Conservation (phyloP, 768 basidiomycete species). For the Auriscalpium vulgare region DNA sequence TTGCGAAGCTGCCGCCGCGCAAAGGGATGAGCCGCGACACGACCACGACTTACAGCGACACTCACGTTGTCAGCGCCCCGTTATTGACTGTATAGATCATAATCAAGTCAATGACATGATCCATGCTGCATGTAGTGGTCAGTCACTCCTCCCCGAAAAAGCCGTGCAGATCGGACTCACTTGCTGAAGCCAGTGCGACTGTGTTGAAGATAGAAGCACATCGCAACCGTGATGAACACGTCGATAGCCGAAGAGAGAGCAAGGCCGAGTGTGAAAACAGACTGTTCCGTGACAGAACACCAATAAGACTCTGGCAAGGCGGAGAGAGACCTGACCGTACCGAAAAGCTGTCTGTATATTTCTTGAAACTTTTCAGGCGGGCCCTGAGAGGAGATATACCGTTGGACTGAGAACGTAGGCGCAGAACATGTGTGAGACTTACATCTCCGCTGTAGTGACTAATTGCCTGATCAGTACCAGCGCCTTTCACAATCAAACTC, state of each 20-base stretch:
- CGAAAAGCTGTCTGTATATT: background rate
- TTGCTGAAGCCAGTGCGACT: constrained; percentile 14
- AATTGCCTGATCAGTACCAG: background rate
- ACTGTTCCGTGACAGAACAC: constrained; percentile 1
- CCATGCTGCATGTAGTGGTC: constrained; percentile 6
- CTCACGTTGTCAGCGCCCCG: constrained; percentile 9
- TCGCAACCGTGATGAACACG: constrained; percentile 10
- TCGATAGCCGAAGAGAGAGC: constrained; percentile 10
- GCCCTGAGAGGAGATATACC: background rate
- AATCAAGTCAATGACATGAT: constrained; percentile 10
- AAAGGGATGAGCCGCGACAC: too few relatives aligned
- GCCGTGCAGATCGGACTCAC: background rate
- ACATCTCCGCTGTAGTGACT: constrained; percentile 11
- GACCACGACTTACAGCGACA: too few relatives aligned
- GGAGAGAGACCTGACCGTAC: background rate
- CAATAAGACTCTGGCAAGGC: background rate
- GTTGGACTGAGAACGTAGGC: background rate
- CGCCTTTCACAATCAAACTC: background rate
- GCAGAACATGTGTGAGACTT: background rate
- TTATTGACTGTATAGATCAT: constrained; percentile 17
- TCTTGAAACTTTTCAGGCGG: constrained; percentile 2
- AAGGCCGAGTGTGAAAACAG: constrained; percentile 14
- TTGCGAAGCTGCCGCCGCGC: constrained; percentile 5
- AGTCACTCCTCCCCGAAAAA: background rate
- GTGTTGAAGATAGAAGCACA: constrained; percentile 15